Evolutionary conservation across 2,329 filamentous ascomycete genomes (phyloP).

Genomic region (Teratosphaeria epicoccoides): DNA sequence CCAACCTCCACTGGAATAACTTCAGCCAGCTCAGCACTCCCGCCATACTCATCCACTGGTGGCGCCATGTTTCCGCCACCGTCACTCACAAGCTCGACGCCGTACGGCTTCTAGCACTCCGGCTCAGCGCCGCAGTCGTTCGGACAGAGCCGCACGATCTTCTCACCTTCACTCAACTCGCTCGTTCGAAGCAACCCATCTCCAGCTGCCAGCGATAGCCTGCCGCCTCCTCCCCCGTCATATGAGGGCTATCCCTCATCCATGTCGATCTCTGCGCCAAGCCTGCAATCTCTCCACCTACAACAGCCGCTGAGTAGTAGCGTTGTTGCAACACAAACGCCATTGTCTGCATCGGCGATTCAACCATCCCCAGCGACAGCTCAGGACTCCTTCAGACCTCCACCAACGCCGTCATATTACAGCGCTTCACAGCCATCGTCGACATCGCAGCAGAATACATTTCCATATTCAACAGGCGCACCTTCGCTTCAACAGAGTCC

Average conservation of each 20-base stretch:
- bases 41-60: constrained; percentile 48
- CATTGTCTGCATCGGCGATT: constrained; percentile 20
- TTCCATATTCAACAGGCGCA: constrained; percentile 39
- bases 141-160: constrained; percentile 42
- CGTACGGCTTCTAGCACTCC: constrained; percentile 41
- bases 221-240: constrained; percentile 52
- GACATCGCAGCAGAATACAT: constrained; percentile 39
- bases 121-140: constrained; percentile 38
- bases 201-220: constrained; percentile 49
- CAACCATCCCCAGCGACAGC: constrained; percentile 45
- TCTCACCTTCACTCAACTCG: constrained; percentile 47
- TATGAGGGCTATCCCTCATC: constrained; percentile 48
- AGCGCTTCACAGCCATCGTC: constrained; percentile 42
- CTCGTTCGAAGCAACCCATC: constrained; percentile 46
- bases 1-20: constrained; percentile 50
- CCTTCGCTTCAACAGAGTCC: constrained; percentile 42
- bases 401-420: constrained; percentile 55
- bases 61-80: constrained; percentile 50
- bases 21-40: constrained; percentile 46
- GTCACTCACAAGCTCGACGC: constrained; percentile 46
- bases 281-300: constrained; percentile 33
- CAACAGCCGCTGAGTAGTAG: constrained; percentile 34
- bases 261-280: constrained; percentile 46
- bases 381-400: constrained; percentile 49
- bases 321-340: constrained; percentile 36